Evolutionary conservation across 768 basidiomycete species (phyloP), one percentile per base, ranked within the genome.

Genomic region (Pisolithus marmoratus): DNA sequence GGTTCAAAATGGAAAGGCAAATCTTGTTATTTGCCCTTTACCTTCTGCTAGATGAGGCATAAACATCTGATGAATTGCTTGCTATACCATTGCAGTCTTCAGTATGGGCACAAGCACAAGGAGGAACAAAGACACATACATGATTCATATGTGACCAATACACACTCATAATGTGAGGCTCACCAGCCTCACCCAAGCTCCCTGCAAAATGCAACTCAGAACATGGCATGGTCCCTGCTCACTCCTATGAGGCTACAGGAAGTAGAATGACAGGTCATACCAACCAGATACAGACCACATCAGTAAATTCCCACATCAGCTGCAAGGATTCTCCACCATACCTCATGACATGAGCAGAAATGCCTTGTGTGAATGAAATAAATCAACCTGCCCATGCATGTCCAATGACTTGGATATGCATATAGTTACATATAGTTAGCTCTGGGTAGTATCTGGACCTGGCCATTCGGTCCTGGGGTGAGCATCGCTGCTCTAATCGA

Each of bases 1-100:
- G 7, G 85, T 79, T 53, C 90, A 78, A 63, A 89, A 91, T 2
- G 79, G 71, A 61, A 93, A 82, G 1, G 73, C 70, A 54, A 78
- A 80, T 15, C 77, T 77, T 29, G 74, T 74, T 29, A 76, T 63
- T 45, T 75, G 66, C 4, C 74, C 82, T 52, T 72, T 71, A 20
- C 74, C 74, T 22, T 72, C 71, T 2, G 68, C 70, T 5, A 81
- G 69, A 46, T 79, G 72, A 34, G 75, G 70, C 3, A 79, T 74
- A 44, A 77, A 80, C 2, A 83, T 64, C 40, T 89, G 61, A 44
- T 60, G 79, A 4, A 78, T 71, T 26, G 74, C 80, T 71, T 74
- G 71, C 88, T 89, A 52, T 3, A 38, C 20, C 29, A 50, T 47
- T 47, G 36, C 22, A 14, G 23, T 22, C 49, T 19, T 29, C 24